Evolutionary conservation across 139 green algal genomes (phyloP), one percentile per base, ranked within the genome.

Genomic region (Prasinococcaceae sp.): DNA sequence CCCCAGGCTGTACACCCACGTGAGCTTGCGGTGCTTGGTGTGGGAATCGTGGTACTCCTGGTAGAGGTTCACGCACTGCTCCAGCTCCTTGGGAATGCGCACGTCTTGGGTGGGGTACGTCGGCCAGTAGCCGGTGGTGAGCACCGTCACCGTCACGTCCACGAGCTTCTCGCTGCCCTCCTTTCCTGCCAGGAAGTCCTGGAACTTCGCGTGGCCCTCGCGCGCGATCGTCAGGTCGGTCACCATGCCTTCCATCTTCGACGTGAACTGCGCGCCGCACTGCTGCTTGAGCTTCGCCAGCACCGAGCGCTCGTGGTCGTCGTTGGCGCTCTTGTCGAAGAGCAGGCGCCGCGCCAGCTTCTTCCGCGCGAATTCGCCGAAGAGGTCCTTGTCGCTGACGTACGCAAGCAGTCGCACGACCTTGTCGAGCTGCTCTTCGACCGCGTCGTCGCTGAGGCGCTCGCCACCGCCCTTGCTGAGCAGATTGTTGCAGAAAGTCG

Each of bases 181-280:
- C 16, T 51, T 60, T n/a, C n/a, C n/a, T n/a, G n/a, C n/a, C 29
- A 90, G 66, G 60, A 92, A 94, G 20, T 69, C 41, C 50, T 74
- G 53, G 54, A 69, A 78, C 17, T 46, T 16, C 30, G 70, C 52
- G 65, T 94, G 78, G 68, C 93, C 90, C 56, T 96, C 89, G 12
- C 79, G 69, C 5, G 86, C 87, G 8, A 93, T 53, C 59, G 79
- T 68, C 66, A 96, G 60, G 66, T 95, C 88, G 4, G 47, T 70
- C 26, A 96, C 80, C 88, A 97, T 97, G 58, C 88, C 86, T 73
- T 97, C 88, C 88, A 94, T 94, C 78, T 90, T 94, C 37, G 70
- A 83, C 6, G 84, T 93, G 68, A 92, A 94, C 72, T 93, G 84
- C 30, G 83, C 82, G 19, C 92, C 92, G 61, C 88, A 98, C 73